A percentile compares a stretch with the other conserved stretches of the same genome.
phyloP scores from a whole-genome alignment of 2,329 filamentous ascomycete species.

The Botrytis medusae region DNA sequence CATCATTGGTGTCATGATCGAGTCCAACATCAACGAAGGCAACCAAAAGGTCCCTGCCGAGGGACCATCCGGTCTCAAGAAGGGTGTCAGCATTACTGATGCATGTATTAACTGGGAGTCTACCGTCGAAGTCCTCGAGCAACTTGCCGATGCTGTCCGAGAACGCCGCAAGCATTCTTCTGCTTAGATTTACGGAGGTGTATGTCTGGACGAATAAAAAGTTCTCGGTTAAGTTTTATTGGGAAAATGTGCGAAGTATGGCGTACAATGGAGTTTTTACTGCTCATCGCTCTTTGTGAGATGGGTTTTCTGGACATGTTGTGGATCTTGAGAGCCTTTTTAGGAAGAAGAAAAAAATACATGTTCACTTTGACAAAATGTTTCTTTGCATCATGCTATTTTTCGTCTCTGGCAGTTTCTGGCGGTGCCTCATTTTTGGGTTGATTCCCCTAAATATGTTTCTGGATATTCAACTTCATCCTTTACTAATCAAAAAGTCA shows the following conservation, averaged over 20 bases:
- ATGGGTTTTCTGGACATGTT: slow-evolving; percentile 1
- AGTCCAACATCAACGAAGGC: slow-evolving; percentile 93
- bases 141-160: slow-evolving; percentile 81
- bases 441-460: not conserved
- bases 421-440: not conserved
- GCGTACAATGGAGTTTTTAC: slow-evolving; percentile 17
- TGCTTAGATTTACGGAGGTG: not conserved
- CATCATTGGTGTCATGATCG: slow-evolving; percentile 97
- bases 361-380: not conserved
- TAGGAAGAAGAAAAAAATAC: not conserved
- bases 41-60: slow-evolving; percentile 86
- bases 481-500: not conserved
- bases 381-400: not conserved
- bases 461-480: slow-evolving; percentile 12
- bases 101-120: slow-evolving; percentile 93
- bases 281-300: not conserved
- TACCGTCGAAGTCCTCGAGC: slow-evolving; percentile 77
- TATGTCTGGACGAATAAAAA: not conserved
- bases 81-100: slow-evolving; percentile 92
- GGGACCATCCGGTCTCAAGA: slow-evolving; percentile 75
- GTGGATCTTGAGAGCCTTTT: not conserved
- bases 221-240: not conserved
- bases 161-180: slow-evolving; percentile 56
- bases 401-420: not conserved
- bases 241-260: not conserved